Evolutionary conservation across 371 early-diverging fungal species (phyloP), one percentile per base, ranked within the genome.

Genomic region (Smittium culicis): DNA sequence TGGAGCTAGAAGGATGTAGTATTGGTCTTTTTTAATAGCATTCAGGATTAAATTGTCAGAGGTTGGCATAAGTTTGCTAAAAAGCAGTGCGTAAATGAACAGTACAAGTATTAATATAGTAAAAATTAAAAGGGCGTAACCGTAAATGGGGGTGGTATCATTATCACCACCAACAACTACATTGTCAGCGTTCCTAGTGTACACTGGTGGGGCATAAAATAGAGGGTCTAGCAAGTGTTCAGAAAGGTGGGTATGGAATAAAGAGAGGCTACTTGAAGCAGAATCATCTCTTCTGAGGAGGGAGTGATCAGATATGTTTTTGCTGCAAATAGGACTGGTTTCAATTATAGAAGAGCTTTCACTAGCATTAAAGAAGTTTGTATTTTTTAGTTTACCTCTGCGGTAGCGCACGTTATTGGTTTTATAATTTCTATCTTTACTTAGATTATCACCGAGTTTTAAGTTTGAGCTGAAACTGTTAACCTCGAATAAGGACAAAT

Each of bases 1-100:
- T 2, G 93, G 94, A 27, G 92, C 73, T 24, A 95, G 75, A 61
- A 86, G 79, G 57, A 90, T 88, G 73, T 92, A 95, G 74, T 93
- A 91, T 29, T 83, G 77, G 70, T 92, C 93, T n/a, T 84, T 74
- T 65, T 83, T 85, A 56, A 92, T 84, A 72, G 82, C 80, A 70
- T 90, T 87, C 58, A 92, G 70, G 2, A 85, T 70, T 82, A 78
- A 79, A 62, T 82, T 81, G 1, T 83, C 80, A 3, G 88, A 86
- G 56, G 80, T 74, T 0, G 90, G 89, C 79, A 88, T 79, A 35
- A 81, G 84, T 67, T 89, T 85, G 57, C 87, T 85, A 24, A 85
- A 85, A 2, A 88, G 77, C 28, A 86, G 78, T 8, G 88, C 76
- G 74, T 90, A 91, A 72, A 86, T 76, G 16, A 82, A 79, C 3